phyloP scores from a whole-genome alignment of 1,284 basidiomycete species.

The Tilletia caries region DNA sequence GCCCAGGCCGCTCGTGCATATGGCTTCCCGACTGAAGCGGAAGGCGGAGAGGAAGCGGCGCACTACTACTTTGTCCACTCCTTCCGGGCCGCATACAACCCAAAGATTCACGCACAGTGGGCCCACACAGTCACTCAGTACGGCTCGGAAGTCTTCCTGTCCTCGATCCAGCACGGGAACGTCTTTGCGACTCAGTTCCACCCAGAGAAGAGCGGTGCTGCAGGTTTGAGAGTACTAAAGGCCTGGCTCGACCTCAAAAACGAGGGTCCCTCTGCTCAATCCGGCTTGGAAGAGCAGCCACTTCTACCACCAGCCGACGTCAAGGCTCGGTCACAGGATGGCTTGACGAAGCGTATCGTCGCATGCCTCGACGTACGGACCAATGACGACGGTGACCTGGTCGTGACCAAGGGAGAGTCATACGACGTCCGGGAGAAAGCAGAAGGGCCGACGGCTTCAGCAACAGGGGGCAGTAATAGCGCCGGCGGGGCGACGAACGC shows the following conservation, averaged over 20 bases:
- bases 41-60: conserved; percentile 61
- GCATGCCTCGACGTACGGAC: conserved; percentile 97
- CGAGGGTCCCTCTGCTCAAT: conserved; percentile 23
- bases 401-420: conserved; percentile 98
- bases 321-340: conserved; percentile 56
- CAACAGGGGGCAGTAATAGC: not conserved
- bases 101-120: conserved; percentile 62
- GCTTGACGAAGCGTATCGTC: conserved; percentile 87
- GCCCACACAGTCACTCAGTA: conserved; percentile 86
- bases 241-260: conserved; percentile 70
- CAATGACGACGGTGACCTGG: conserved; percentile 93
- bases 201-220: conserved; percentile 94
- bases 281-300: conserved; percentile 23
- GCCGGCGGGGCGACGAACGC: not conserved
- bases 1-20: conserved; percentile 29
- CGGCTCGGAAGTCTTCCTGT: conserved; percentile 86
- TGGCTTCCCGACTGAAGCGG: conserved; percentile 27
- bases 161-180: conserved; percentile 76
- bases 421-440: conserved; percentile 86
- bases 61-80: conserved; percentile 90
- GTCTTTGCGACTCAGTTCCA: conserved; percentile 96
- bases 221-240: conserved; percentile 76
- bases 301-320: conserved; percentile 11
- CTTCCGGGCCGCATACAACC: conserved; percentile 68
- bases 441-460: conserved; percentile 44